These are phyloP conservation scores for Cyclanthera cordifolia DNA, from an alignment of 306 rosid species.

Conservation along the genomic window DNA sequence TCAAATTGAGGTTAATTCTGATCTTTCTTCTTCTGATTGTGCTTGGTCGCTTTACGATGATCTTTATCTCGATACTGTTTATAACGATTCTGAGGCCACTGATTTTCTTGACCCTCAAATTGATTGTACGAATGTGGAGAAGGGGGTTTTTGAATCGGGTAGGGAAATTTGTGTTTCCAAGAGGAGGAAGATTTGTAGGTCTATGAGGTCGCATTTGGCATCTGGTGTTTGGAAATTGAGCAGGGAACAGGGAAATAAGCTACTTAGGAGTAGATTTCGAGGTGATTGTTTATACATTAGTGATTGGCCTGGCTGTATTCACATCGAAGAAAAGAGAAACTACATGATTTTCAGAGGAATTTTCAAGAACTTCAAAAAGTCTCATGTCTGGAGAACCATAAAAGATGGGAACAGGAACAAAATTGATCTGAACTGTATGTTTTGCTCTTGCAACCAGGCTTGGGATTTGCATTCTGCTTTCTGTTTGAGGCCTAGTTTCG, in stretches of 20 bases:
- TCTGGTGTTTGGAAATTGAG: conserved; percentile 61
- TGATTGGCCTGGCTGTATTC: conserved; percentile 90
- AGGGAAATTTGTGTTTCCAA: conserved; percentile 18
- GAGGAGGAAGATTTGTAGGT: conserved; percentile 33
- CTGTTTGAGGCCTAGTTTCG: conserved; percentile 59
- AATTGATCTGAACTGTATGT: conserved; percentile 58
- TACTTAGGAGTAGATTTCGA: conserved; percentile 62
- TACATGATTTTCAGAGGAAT: conserved; percentile 75
- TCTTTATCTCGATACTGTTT: conserved; percentile 54
- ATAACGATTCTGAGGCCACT: conserved; percentile 29
- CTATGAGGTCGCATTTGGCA: conserved; percentile 60
- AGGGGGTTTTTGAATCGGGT: conserved; percentile 17
- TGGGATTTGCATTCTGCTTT: conserved; percentile 92
- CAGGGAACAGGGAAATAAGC: conserved; percentile 75
- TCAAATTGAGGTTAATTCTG: conserved; percentile 1
- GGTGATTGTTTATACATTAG: conserved; percentile 66
- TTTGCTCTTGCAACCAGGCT: conserved; percentile 46
- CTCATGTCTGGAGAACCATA: conserved; percentile 76
- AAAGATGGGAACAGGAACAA: conserved; percentile 50
- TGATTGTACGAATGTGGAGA: conserved; percentile 17
- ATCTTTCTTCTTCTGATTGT: conserved; percentile 16
- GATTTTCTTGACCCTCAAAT: neutral
- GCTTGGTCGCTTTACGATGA: conserved; percentile 84
- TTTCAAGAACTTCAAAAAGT: conserved; percentile 64
- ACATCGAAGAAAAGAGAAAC: conserved; percentile 66